Conservation (phyloP, 2,329 filamentous ascomycete genomes). For the Alternaria arborescens region DNA sequence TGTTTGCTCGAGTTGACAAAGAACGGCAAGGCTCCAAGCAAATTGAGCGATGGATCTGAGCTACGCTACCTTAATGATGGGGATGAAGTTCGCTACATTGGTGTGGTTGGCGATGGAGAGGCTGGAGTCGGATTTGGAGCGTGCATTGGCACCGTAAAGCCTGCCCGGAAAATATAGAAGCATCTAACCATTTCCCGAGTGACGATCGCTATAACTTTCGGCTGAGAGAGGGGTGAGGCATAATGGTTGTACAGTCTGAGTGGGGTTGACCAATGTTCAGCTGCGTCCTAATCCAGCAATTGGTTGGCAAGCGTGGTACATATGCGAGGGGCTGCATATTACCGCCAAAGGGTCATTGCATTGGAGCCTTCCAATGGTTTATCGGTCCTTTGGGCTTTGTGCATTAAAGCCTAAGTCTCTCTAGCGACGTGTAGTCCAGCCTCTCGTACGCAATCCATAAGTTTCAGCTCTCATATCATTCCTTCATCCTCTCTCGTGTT, state of each 20-base stretch:
- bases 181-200: not conserved
- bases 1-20: conserved; percentile 55
- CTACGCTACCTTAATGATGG: conserved; percentile 54
- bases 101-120: conserved; percentile 44
- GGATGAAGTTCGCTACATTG: conserved; percentile 51
- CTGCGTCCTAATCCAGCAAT: not conserved
- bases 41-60: conserved; percentile 40
- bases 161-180: conserved; percentile 28
- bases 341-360: not conserved
- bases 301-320: conserved; percentile 7
- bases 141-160: conserved; percentile 48
- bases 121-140: conserved; percentile 53
- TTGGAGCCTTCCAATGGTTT: not conserved
- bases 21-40: conserved; percentile 45
- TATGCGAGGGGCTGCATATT: conserved; percentile 4
- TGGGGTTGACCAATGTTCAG: conserved; percentile 1
- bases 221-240: not conserved
- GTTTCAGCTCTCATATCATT: not conserved
- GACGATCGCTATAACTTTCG: not conserved
- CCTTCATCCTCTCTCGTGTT: not conserved
- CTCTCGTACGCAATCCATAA: not conserved
- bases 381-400: not conserved
- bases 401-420: not conserved
- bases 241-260: not conserved
- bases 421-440: conserved; percentile 4